Evolutionary conservation across 345 rosid species (phyloP), one percentile per base, ranked within the genome.

Genomic region (Eucalyptus curtisii): DNA sequence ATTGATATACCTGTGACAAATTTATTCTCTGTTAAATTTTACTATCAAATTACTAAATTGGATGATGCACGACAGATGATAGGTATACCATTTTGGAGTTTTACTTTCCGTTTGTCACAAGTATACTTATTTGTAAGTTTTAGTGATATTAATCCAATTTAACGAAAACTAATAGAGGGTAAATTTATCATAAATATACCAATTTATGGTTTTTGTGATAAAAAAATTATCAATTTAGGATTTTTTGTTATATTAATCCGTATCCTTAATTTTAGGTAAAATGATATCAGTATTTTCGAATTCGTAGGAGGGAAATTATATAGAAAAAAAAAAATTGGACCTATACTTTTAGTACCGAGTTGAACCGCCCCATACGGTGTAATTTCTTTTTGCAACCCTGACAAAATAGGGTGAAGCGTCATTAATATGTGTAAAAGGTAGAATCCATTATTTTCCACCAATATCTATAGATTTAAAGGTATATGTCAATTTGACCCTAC

Each of bases 141-240:
- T 52, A 2, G 8, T 52, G 2, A 20, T 52, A 52, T 52, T 19
- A 19, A 52, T 52, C 10, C 8, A 52, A 52, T 52, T 52, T 52
- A 20, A 52, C 1, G 4, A 52, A 52, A 52, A 52, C 2, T 52
- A 52, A 52, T 4, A 19, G 0, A 52, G 0, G 4, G 2, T 52
- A 19, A 52, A 52, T 52, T 52, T 52, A 9, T 52, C 9, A 52
- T 52, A 52, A 52, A 52, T 52, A 8, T 52, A 52, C 2, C 0
- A 52, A 52, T 7, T 52, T 52, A 52, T 52, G 25, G 20, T 52
- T 20, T 52, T 52, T 52, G 10, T 52, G 57, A 52, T 52, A 52
- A 52, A 52, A 17, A 19, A 52, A 3, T 1, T 52, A 52, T 52
- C 2, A 20, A 20, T 52, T 52, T 52, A 52, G 10, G 10, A 52